phyloP scores from a whole-genome alignment of 1,284 basidiomycete genomes.

The Leccinum pachyderme region DNA sequence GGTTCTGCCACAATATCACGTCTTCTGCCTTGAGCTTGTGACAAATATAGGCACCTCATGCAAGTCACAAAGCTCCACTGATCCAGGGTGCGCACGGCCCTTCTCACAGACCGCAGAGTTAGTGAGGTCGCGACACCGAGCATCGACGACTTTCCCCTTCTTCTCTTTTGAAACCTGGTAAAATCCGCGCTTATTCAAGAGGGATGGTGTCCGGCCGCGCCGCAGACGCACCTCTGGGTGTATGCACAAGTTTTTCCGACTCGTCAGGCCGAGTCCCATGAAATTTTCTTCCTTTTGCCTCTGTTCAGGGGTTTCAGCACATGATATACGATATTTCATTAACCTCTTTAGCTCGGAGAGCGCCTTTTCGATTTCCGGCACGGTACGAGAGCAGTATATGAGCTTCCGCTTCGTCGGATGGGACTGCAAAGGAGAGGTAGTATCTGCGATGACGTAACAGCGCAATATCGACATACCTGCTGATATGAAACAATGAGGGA shows the following conservation, averaged over 20 bases:
- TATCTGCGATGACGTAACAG: background rate
- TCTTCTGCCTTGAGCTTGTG: background rate
- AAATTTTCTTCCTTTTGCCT: conserved; percentile 81
- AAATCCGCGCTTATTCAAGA: conserved; percentile 5
- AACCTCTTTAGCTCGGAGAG: conserved; percentile 93
- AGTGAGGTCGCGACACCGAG: conserved; percentile 94
- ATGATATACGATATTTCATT: conserved; percentile 83
- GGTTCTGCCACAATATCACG: conserved; percentile 45
- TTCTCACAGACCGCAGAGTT: conserved; percentile 84
- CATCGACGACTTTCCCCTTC: conserved; percentile 97
- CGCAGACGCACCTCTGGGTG: conserved; percentile 78
- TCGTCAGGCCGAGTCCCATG: conserved; percentile 90
- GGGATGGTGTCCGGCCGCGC: background rate
- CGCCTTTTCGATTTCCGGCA: conserved; percentile 99
- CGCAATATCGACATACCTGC: conserved; percentile 57
- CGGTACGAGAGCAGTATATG: conserved; percentile 98
- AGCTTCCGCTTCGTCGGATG: conserved; percentile 92
- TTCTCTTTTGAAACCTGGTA: conserved; percentile 90
- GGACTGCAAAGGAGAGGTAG: conserved; percentile 52
- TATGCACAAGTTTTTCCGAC: conserved; percentile 95
- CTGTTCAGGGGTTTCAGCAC: conserved; percentile 72
- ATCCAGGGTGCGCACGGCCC: conserved; percentile 85
- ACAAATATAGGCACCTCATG: conserved; percentile 73
- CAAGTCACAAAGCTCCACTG: conserved; percentile 90
- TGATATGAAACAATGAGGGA: conserved; percentile 98